phyloP scores from a whole-genome alignment of 306 rosid genomes.

The Prunus salicina region DNA sequence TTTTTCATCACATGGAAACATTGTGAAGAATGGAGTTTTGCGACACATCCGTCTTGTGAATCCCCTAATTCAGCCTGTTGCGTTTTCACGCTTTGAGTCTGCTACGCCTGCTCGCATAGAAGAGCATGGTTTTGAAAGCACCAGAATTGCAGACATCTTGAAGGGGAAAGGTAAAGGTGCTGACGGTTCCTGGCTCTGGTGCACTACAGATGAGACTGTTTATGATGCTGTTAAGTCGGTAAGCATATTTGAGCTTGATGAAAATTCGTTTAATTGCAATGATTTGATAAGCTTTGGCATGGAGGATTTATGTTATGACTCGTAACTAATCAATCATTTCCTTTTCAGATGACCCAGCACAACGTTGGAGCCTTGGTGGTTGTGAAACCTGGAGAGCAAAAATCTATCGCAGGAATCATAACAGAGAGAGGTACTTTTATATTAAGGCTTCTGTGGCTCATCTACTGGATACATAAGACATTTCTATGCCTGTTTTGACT shows the following conservation, averaged over 20 bases:
- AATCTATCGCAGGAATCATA: conserved; percentile 83
- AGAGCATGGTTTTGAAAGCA: conserved; percentile 99
- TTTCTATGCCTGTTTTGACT: background rate
- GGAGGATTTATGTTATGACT: conserved; percentile 6
- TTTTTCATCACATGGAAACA: conserved; percentile 54
- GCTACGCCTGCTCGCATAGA: conserved; percentile 60
- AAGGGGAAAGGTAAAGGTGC: conserved; percentile 75
- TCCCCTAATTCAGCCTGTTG: conserved; percentile 69
- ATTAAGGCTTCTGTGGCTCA: background rate
- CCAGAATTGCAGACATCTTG: conserved; percentile 77
- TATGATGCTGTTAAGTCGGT: conserved; percentile 99
- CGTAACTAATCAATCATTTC: conserved; percentile 2
- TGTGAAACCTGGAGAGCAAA: conserved; percentile 73
- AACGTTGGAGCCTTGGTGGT: conserved; percentile 98
- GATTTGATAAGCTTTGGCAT: conserved; percentile 2
- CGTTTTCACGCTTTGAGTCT: conserved; percentile 59
- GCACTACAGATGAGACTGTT: conserved; percentile 85
- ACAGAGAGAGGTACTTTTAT: conserved; percentile 80
- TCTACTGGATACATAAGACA: background rate
- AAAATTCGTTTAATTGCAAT: background rate
- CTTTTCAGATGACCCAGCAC: conserved; percentile 89
- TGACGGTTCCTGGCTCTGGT: conserved; percentile 99
- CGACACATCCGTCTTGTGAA: conserved; percentile 71
- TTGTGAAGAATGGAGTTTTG: conserved; percentile 70
- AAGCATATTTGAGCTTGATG: conserved; percentile 27